These are phyloP conservation scores for Entamoeba histolytica DNA, from an alignment of 208 protist species.

Conservation along the genomic window DNA sequence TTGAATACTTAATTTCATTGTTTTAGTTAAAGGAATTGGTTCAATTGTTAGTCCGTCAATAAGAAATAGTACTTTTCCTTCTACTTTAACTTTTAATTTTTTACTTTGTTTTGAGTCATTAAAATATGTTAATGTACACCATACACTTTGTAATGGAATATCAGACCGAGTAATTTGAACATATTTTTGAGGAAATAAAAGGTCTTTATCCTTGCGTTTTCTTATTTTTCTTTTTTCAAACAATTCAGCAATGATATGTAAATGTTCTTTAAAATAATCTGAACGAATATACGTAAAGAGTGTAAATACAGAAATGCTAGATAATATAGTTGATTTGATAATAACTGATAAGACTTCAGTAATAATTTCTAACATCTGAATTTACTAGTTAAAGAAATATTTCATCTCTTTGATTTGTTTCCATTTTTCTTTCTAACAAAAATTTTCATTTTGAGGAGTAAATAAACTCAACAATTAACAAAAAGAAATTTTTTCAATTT, in stretches of 20 bases:
- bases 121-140: not conserved
- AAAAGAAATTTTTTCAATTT: no score
- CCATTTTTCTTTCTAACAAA: no score
- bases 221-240: not conserved
- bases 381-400: no score
- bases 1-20: not conserved
- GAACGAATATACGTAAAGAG: not conserved
- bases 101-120: not conserved
- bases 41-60: not conserved
- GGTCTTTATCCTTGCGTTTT: not conserved
- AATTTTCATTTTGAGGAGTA: no score
- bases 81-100: not conserved
- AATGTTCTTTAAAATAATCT: not conserved
- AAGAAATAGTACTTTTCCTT: not conserved
- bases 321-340: not conserved
- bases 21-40: not conserved
- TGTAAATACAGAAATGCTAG: not conserved
- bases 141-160: not conserved
- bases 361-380: no score
- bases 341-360: no score
- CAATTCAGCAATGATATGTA: not conserved
- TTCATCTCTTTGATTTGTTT: no score
- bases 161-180: not conserved
- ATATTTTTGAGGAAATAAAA: not conserved
- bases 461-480: no score